Percentiles rank a stretch among this genome's conserved stretches.
These are phyloP conservation scores for Pneumocystis carinii DNA, from an alignment of 1,139 yeast genomes.

Conservation along the genomic window DNA sequence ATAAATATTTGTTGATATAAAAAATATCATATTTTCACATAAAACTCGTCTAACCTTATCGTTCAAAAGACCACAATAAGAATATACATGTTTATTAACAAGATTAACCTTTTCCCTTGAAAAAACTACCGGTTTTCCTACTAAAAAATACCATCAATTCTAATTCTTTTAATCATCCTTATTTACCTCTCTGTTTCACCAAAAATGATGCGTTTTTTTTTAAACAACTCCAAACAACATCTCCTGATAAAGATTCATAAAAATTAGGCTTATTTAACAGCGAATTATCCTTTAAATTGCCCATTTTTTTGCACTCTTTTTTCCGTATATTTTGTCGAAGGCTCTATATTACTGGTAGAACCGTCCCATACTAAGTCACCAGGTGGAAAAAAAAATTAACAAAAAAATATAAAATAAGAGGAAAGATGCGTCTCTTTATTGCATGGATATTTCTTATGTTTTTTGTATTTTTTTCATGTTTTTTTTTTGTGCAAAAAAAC, in stretches of 20 bases:
- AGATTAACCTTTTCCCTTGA: constrained; percentile 38
- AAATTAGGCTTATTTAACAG: not conserved
- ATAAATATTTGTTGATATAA: not conserved
- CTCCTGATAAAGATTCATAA: not conserved
- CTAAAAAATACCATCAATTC: not conserved
- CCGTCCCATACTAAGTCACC: too few relatives aligned
- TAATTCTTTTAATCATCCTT: not conserved
- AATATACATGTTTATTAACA: constrained; percentile 32
- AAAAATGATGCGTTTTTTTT: constrained; percentile 8
- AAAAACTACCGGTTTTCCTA: constrained; percentile 26
- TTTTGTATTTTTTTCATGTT: not conserved
- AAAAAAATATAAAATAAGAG: not conserved
- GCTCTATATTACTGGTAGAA: too few relatives aligned
- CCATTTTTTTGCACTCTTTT: not conserved
- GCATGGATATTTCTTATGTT: not conserved
- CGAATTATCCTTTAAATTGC: not conserved
- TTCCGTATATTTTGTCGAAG: not conserved
- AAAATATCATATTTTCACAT: not conserved
- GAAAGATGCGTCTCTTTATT: not conserved
- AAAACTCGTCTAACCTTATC: not conserved
- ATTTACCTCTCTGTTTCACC: not conserved
- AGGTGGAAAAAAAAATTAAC: not conserved
- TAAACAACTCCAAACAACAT: constrained; percentile 8
- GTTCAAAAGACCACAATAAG: constrained; percentile 32
- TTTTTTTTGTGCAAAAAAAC: not conserved